Evolutionary conservation across 1,284 basidiomycete species (phyloP).

Genomic region (Trametes versicolor): DNA sequence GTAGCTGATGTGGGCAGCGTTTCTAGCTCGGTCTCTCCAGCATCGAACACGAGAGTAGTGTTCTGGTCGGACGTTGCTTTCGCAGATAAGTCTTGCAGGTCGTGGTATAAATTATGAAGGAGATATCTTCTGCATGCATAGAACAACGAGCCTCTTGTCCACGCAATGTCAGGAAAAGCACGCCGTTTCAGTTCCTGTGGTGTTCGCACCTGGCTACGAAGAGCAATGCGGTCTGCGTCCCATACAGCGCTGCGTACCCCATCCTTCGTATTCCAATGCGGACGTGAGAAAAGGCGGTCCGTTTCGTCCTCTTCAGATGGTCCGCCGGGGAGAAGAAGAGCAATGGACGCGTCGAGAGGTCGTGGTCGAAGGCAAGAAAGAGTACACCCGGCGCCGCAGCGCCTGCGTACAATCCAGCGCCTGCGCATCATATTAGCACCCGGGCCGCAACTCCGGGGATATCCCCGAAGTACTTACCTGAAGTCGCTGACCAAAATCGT

Average conservation of each 20-base stretch:
- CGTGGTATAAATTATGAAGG: constrained; percentile 62
- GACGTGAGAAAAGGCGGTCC: not conserved
- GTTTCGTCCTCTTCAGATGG: not conserved
- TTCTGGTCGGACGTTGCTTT: constrained; percentile 40
- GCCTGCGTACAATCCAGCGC: not conserved
- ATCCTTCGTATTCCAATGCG: not conserved
- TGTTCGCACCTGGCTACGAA: constrained; percentile 8
- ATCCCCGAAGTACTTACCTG: too few relatives aligned
- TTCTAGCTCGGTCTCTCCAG: constrained; percentile 50
- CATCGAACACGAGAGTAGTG: constrained; percentile 29
- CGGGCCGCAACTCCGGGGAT: too few relatives aligned
- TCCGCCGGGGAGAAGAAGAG: not conserved
- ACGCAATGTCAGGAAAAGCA: not conserved
- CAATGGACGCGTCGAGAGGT: not conserved
- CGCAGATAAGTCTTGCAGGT: constrained; percentile 55
- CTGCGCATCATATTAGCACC: not conserved
- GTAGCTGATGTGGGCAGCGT: constrained; percentile 55
- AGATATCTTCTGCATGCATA: constrained; percentile 64
- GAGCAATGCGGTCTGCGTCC: constrained; percentile 8
- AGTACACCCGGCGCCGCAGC: not conserved
- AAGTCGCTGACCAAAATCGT: too few relatives aligned
- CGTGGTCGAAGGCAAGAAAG: not conserved
- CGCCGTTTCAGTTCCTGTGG: not conserved
- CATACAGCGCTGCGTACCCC: not conserved
- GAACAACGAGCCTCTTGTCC: constrained; percentile 56